Evolutionary conservation across 2,329 filamentous ascomycete genomes (phyloP), one percentile per base, ranked within the genome.

Genomic region (Talaromyces sp.): DNA sequence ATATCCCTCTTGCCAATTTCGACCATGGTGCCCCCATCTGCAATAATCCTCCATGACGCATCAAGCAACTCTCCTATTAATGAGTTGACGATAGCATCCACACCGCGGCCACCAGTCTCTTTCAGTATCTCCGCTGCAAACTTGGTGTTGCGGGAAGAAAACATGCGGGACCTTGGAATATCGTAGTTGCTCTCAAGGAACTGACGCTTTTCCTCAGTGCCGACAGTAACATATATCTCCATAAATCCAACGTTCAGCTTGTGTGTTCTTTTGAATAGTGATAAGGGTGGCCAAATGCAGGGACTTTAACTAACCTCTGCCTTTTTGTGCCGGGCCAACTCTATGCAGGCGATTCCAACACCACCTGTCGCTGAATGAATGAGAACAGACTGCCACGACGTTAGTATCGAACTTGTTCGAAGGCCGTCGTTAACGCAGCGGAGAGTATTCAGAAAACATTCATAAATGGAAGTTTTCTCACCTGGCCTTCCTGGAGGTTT

Each of bases 1-100:
- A 71, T 69, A 60, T 71, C 69, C 2, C 62, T 61, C 56, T 71
- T 71, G 3, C 72, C 72, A 55, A 76, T 68, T 52, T 72, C 70
- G 29, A 72, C 68, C 41, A 72, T 71, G 1, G 67, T 61, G 10
- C 70, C 70, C 32, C 71, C 70, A 0, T 67, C 66, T 4, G 68
- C 69, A 27, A 70, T 60, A 21, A 66, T 66, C 12, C 66, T 64
- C 31, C 67, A 70, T 0, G 67, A 68, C 14, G 62, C 66, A 31
- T 66, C 64, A 24, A 71, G 55, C 11, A 65, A 62, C 56, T 71
- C 69, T 1, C 68, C 69, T 19, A 64, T 64, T 19, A 70, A 61
- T 0, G 67, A 69, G 46, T 71, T 70, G 2, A 71, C 50, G 1
- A 67, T 66, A 27, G 69, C 67, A 61, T 70, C 67, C 1, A 71